Base-by-base conservation (phyloP, 2,329 filamentous ascomycete genomes). In the Pyrenophora seminiperda region DNA sequence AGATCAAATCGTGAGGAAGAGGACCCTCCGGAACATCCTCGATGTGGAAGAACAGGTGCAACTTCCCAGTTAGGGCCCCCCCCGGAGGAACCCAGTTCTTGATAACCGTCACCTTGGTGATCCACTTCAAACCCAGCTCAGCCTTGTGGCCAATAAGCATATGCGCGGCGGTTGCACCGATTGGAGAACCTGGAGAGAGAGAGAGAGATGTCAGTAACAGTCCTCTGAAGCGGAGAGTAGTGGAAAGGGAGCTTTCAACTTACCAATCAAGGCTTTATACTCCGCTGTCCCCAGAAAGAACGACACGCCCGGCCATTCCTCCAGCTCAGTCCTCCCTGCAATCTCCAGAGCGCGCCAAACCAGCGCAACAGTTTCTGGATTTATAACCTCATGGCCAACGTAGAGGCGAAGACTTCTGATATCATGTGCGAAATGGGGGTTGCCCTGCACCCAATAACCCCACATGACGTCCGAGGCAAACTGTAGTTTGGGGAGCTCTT, bases 381-480 rank as follows among this genome's bases (percentile, higher is more conserved):
- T 65, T 11, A 56, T 22, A 11, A 66, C 31, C 2, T 52, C 34
- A 5, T 58, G 14, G 6, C 51, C 56, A 17, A 32, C 53, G 18
- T 65, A 65, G 14, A 59, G 40, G 3, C 47, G 51, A 7, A 65
- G 46, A 7, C 59, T 64, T n/a, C 45, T 56, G 29, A 66, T 4
- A 19, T 65, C 38, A n/a, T n/a, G n/a, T n/a, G n/a, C n/a, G n/a
- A n/a, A n/a, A n/a, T n/a, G n/a, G 0, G 33, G 24, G 14, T 65
- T 63, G 2, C 53, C 46, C 1, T 49, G 47, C 13, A 39, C n/a
- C 59, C 63, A 67, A 29, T 53, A 58, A 3, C 40, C 53, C 65
- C 63, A 68, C 24, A 62, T 50, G 17, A 67, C 24, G 9, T 68
- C 65, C 1, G 65, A 62, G 9, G 34, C 27, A 11, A 33, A 40